phyloP scores from a whole-genome alignment of 2,329 filamentous ascomycete genomes.

The Fusarium nematophilum region DNA sequence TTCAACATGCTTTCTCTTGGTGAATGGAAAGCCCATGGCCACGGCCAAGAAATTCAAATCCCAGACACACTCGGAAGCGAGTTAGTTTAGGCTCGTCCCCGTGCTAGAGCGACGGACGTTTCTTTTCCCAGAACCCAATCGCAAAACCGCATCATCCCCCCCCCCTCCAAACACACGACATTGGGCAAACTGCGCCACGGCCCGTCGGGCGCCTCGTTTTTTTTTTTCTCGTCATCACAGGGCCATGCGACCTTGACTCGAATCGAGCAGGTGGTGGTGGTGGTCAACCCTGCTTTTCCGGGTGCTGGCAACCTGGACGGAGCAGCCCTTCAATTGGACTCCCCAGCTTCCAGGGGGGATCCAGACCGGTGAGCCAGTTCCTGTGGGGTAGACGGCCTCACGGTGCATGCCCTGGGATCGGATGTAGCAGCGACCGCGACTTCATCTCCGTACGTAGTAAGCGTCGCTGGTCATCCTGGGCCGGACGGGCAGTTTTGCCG shows the following conservation, averaged over 20 bases:
- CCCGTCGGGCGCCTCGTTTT: constrained; percentile 14
- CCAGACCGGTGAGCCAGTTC: constrained; percentile 37
- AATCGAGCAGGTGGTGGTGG: constrained; percentile 35
- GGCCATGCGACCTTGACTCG: constrained; percentile 13
- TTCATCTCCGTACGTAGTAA: constrained; percentile 31
- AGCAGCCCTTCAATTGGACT: constrained; percentile 29
- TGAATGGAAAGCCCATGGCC: no score
- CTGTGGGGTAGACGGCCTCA: constrained; percentile 38
- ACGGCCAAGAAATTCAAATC: no score
- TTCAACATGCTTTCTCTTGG: no score
- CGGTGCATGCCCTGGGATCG: constrained; percentile 13
- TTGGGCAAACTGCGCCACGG: constrained; percentile 21
- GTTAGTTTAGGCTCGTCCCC: no score
- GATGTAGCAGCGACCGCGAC: constrained; percentile 6
- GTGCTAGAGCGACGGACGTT: no score
- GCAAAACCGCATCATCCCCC: constrained; percentile 1
- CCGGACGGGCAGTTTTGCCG: constrained; percentile 4
- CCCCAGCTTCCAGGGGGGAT: constrained; percentile 26
- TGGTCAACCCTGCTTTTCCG: constrained; percentile 23
- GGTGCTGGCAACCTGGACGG: constrained; percentile 7
- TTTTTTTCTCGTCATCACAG: no score
- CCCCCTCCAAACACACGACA: no score
- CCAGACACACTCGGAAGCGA: no score
- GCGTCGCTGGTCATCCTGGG: background rate
- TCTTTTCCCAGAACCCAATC: constrained; percentile 10